A percentile compares a stretch with the other conserved stretches of the same genome.
Evolutionary conservation across 2,329 filamentous ascomycete species (phyloP).

Genomic region (Arthrobotrys sphaeroides): DNA sequence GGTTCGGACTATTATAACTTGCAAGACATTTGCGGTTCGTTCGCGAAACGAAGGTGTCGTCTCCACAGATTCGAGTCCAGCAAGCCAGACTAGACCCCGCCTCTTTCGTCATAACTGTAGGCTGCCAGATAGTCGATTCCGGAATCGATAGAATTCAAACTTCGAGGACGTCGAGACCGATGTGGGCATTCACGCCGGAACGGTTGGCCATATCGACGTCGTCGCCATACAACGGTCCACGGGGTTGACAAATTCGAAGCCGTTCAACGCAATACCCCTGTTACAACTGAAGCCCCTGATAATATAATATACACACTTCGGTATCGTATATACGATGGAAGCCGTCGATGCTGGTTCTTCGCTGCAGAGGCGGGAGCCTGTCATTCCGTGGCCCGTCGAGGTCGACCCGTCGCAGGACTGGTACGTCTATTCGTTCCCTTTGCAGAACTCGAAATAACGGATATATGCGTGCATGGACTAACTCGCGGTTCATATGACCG

Average conservation of each 20-base stretch:
- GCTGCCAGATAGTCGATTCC: not conserved
- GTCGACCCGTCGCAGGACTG: conserved; percentile 33
- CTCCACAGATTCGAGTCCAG: conserved; percentile 15
- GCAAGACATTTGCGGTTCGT: not conserved
- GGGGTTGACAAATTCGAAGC: not conserved
- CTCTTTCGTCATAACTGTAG: not conserved
- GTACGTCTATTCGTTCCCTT: not conserved
- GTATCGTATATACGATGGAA: conserved; percentile 5
- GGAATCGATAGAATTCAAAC: not conserved
- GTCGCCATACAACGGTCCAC: not conserved
- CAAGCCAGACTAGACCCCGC: conserved; percentile 1
- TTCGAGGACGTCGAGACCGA: too few relatives aligned
- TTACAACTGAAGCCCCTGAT: not conserved
- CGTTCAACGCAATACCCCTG: conserved; percentile 8
- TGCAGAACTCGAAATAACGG: not conserved
- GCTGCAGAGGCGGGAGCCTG: not conserved
- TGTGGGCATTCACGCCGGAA: not conserved
- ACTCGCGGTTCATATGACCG: not conserved
- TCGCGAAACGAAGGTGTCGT: conserved; percentile 4
- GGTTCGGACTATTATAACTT: conserved; percentile 1
- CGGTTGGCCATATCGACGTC: not conserved
- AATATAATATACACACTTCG: too few relatives aligned
- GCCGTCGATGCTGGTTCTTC: not conserved
- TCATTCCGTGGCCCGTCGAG: conserved; percentile 10
- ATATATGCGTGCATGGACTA: not conserved